phyloP scores from a whole-genome alignment of 148 eudicot genomes.

The Fagopyrum homotropicum region DNA sequence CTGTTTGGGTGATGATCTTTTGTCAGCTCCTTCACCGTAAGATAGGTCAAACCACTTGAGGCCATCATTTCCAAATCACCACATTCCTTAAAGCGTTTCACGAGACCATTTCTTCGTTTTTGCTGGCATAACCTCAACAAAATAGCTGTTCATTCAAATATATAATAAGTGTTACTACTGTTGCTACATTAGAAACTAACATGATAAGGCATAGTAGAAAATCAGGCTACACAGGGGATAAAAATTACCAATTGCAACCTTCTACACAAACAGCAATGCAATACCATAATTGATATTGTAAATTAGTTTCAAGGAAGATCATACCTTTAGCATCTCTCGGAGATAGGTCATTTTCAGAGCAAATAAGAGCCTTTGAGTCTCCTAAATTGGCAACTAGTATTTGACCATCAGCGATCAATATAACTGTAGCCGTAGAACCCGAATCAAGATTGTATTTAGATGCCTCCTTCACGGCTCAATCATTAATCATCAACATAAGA shows the following conservation, averaged over 20 bases:
- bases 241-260: neutral
- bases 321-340: constrained; percentile 78
- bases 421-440: constrained; percentile 85
- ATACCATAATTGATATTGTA: neutral
- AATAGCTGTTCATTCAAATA: constrained; percentile 50
- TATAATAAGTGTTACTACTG: neutral
- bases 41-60: constrained; percentile 46
- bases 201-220: constrained; percentile 8
- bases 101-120: constrained; percentile 43
- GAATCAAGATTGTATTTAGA: constrained; percentile 56
- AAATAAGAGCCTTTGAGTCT: constrained; percentile 87
- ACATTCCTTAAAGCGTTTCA: constrained; percentile 44
- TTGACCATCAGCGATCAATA: constrained; percentile 63
- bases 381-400: constrained; percentile 90
- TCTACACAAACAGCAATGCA: neutral
- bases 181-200: constrained; percentile 4
- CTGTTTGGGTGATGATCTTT: constrained; percentile 95
- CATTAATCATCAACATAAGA: constrained; percentile 20
- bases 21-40: constrained; percentile 78
- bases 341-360: constrained; percentile 77
- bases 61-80: constrained; percentile 44
- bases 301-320: constrained; percentile 19
- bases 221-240: neutral
- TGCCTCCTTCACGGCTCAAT: constrained; percentile 70
- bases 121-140: constrained; percentile 60